phyloP scores from a whole-genome alignment of 169 alveolate genomes.

The Cryptosporidium canis region DNA sequence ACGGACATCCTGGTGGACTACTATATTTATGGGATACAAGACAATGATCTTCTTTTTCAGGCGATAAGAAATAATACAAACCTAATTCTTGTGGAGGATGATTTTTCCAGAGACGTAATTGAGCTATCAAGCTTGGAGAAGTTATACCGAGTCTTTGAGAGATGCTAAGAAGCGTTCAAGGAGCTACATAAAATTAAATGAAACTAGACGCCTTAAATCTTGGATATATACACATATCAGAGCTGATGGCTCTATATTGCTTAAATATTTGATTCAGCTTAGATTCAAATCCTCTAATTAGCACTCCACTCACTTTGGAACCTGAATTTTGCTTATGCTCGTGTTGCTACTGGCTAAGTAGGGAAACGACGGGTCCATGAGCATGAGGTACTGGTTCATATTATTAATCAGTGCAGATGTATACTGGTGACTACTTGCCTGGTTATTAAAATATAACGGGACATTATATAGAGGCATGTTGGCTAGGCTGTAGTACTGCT shows the following conservation, averaged over 20 bases:
- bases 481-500: neutral
- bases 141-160: conserved; percentile 75
- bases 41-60: conserved; percentile 17
- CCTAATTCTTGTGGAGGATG: neutral
- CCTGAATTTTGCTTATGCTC: neutral
- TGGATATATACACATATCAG: neutral
- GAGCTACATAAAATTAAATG: too few relatives aligned
- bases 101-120: conserved; percentile 29
- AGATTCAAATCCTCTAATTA: neutral
- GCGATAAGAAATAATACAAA: conserved; percentile 22
- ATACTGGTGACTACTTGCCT: neutral
- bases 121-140: conserved; percentile 76
- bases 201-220: neutral
- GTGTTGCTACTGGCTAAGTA: neutral
- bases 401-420: conserved; percentile 15
- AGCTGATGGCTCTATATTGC: neutral
- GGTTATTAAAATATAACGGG: conserved; percentile 21
- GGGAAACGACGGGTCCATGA: conserved; percentile 18
- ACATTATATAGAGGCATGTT: neutral
- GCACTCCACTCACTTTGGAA: neutral
- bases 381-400: neutral
- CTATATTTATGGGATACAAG: conserved; percentile 34
- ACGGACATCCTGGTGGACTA: conserved; percentile 1
- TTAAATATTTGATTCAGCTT: neutral
- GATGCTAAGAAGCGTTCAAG: conserved; percentile 76